These are phyloP conservation scores for Colletotrichum sp. DNA, from an alignment of 2,329 filamentous ascomycete species.

Conservation along the genomic window DNA sequence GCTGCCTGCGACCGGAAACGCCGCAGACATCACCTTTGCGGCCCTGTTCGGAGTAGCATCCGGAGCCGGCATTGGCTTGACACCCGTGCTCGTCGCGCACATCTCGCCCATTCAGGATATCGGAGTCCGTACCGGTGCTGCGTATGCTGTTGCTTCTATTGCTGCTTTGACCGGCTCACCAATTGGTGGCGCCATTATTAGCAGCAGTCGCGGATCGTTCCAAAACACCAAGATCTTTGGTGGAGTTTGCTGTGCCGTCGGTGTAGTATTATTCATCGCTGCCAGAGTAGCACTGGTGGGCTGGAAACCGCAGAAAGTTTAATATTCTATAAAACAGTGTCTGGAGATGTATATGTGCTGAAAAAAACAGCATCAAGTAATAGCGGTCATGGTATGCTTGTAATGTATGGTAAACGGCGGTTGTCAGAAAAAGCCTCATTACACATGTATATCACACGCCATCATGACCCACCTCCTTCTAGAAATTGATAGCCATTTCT, in stretches of 20 bases:
- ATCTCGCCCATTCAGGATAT: constrained; percentile 61
- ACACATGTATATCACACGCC: background rate
- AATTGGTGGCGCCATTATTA: constrained; percentile 26
- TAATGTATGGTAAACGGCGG: background rate
- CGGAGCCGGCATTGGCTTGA: constrained; percentile 35
- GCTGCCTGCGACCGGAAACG: constrained; percentile 33
- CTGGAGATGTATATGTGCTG: background rate
- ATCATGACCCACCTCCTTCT: too few species aligned
- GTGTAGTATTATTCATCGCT: background rate
- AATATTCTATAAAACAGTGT: background rate
- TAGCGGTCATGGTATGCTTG: background rate
- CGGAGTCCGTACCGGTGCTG: constrained; percentile 55
- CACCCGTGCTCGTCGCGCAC: constrained; percentile 42
- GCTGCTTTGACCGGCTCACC: constrained; percentile 25
- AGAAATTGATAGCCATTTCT: too few species aligned
- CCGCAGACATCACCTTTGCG: constrained; percentile 32
- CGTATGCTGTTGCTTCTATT: constrained; percentile 19
- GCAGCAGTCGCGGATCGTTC: background rate
- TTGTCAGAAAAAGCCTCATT: fast-evolving
- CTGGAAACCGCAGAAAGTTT: background rate
- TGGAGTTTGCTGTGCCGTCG: background rate
- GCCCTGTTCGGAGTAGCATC: constrained; percentile 40
- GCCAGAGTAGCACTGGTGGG: background rate
- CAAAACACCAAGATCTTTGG: background rate
- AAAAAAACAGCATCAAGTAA: background rate